Evolutionary conservation across 768 basidiomycete species (phyloP), one percentile per base, ranked within the genome.

Genomic region (Paxillus rubicundulus): DNA sequence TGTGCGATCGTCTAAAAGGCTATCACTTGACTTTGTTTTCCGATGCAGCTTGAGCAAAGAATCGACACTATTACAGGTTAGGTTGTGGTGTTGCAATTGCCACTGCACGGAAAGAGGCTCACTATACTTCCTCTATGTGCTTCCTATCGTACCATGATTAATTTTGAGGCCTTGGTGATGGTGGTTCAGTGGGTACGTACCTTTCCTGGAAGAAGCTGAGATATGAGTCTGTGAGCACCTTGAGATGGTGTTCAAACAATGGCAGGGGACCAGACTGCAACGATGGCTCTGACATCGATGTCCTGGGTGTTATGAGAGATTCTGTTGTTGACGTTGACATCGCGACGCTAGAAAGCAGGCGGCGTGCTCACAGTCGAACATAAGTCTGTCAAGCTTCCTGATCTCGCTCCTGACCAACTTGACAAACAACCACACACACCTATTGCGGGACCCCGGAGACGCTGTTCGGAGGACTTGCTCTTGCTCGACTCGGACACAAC

Each of bases 51-150:
- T 87, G 61, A 78, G 72, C 13, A 97, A 75, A 10, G 85, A 83
- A 4, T 89, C 88, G 58, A 92, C 79, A 62, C 90, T 93, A 59
- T 60, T 43, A 45, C 51, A 30, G 38, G 43, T 41, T 18, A 20
- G 17, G 57, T 50, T 27, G 54, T 4, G 47, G 37, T 39, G 3
- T 41, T 38, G 42, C 46, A 32, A 37, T 53, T 37, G 12, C 34
- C 24, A n/a, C 45, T 36, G 20, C 33, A 12, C 41, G 9, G 39
- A 32, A 37, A 13, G 34, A 45, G 42, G 42, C 85, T 66, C 63
- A 93, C 91, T 95, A 95, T 50, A 71, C 68, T 62, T 95, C 92
- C 68, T 97, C 94, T 49, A 94, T 88, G 39, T 82, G 81, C 66
- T 84, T 86, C 65, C 92, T 92, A 64, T 30, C 58, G 56, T 28